A percentile compares a stretch with the other conserved stretches of the same genome.
These are phyloP conservation scores for Mycena floridula DNA, from an alignment of 768 basidiomycete species.

Conservation along the genomic window DNA sequence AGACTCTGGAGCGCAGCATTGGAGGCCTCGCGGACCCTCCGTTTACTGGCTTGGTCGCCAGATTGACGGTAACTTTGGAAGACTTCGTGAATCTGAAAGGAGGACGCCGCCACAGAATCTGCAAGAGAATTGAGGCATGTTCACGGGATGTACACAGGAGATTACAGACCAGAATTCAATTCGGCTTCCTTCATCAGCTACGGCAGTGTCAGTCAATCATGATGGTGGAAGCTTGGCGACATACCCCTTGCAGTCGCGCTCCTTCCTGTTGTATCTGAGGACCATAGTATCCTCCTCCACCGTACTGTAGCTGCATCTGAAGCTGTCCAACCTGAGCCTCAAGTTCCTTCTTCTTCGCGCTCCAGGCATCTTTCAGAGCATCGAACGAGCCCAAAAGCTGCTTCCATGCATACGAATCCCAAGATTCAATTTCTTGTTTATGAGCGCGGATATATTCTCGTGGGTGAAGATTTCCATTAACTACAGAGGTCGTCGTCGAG, in stretches of 20 bases:
- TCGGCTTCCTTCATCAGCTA: slow-evolving; percentile 56
- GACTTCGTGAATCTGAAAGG: slow-evolving; percentile 75
- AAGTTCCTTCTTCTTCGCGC: slow-evolving; percentile 49
- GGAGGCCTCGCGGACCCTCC: slow-evolving; percentile 69
- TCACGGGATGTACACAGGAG: not conserved
- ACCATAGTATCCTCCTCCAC: slow-evolving; percentile 38
- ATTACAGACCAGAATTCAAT: slow-evolving; percentile 35
- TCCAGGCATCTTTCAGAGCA: slow-evolving; percentile 62
- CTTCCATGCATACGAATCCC: slow-evolving; percentile 70
- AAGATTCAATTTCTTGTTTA: slow-evolving; percentile 63
- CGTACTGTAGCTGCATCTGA: slow-evolving; percentile 37
- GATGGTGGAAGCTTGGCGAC: slow-evolving; percentile 16
- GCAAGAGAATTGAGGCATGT: slow-evolving; percentile 8
- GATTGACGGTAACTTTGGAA: slow-evolving; percentile 70
- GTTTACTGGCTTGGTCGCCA: slow-evolving; percentile 62
- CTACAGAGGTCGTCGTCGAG: slow-evolving; percentile 17
- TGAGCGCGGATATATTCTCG: slow-evolving; percentile 60
- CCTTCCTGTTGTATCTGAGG: slow-evolving; percentile 50
- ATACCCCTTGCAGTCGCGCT: slow-evolving; percentile 52
- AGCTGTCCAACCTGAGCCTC: slow-evolving; percentile 38
- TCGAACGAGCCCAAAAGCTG: slow-evolving; percentile 61
- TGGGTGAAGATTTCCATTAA: slow-evolving; percentile 49
- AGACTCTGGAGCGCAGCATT: slow-evolving; percentile 67
- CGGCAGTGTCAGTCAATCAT: slow-evolving; percentile 5
- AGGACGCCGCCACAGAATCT: slow-evolving; percentile 65